Base-by-base conservation (phyloP, 1,284 basidiomycete species). In the Malassezia equina region DNA sequence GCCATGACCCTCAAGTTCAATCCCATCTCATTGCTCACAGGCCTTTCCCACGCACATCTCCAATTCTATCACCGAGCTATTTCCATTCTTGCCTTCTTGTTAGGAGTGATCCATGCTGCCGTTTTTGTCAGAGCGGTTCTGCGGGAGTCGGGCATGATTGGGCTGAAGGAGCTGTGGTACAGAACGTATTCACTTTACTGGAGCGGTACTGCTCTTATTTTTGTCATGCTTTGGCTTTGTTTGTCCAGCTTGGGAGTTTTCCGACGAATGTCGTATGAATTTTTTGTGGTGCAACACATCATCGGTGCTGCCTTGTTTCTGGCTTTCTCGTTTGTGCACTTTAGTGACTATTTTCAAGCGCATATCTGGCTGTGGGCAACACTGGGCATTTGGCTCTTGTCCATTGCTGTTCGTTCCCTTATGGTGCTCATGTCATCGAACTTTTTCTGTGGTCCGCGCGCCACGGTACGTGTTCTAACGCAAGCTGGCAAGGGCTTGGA, bases 51-150 rank as follows among this genome's bases (percentile, higher is more conserved):
- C 24, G 67, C 69, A 48, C 55, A 58, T 9, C 57, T 73, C 13
- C 64, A 70, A 44, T 52, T 73, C 11, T 74, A 66, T 45, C 71
- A 74, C 45, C 68, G 69, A 45, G 70, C 63, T 56, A 45, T 64
- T 3, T 66, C 62, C 13, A 58, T 65, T 4, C 56, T 73, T 25
- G 59, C 67, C 47, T 51, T 74, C 1, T 64, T 69, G 54, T 59
- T 74, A 17, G 51, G 61, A 19, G 55, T 66, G 19, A 56, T 73
- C 7, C 71, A 74, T 42, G 52, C 59, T 11, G 52, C 71, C 23
- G 63, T 71, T 0, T 73, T 73, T 48, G 61, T 73, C 41, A 45
- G 56, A 7, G 64, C 67, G 33, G 62, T 65, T 4, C 40, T 66
- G 15, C 42, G 51, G 2, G 66, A 71, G 9, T 52, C 51, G 6